These are phyloP conservation scores for Fusarium gaditjirri DNA, from an alignment of 2,329 filamentous ascomycete species.

Conservation along the genomic window DNA sequence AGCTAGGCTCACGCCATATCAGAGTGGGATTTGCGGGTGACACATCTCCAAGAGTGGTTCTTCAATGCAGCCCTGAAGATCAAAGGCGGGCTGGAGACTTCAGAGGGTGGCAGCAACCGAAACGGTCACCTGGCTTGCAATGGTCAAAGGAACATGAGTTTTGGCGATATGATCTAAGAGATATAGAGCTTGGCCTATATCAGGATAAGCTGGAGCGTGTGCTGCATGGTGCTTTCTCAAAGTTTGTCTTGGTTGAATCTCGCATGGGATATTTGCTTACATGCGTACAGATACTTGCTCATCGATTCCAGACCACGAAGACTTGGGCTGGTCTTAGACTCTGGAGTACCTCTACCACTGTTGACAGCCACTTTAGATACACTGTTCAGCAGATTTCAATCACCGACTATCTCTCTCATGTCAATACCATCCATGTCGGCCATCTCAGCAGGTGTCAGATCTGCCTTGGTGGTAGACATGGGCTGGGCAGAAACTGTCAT, in stretches of 20 bases:
- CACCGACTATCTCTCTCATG: conserved; percentile 82
- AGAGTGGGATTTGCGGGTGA: conserved; percentile 90
- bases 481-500: conserved; percentile 92
- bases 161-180: conserved; percentile 80
- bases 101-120: conserved; percentile 71
- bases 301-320: conserved; percentile 81
- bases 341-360: conserved; percentile 79
- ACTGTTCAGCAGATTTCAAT: conserved; percentile 82
- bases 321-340: conserved; percentile 79
- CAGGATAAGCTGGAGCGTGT: conserved; percentile 88
- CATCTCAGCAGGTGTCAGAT: conserved; percentile 83
- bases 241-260: conserved; percentile 57
- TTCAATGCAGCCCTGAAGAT: conserved; percentile 79
- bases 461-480: conserved; percentile 87
- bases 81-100: conserved; percentile 85
- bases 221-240: conserved; percentile 83
- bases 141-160: conserved; percentile 78
- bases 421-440: conserved; percentile 79
- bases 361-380: conserved; percentile 80
- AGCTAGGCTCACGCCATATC: conserved; percentile 82
- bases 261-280: conserved; percentile 17
- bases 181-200: conserved; percentile 80
- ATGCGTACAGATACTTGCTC: conserved; percentile 63
- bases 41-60: conserved; percentile 74
- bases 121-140: conserved; percentile 56